A percentile compares a stretch with the other conserved stretches of the same genome.
These are phyloP conservation scores for Rhodotorula sp. DNA, from an alignment of 1,284 basidiomycete genomes.

Conservation along the genomic window DNA sequence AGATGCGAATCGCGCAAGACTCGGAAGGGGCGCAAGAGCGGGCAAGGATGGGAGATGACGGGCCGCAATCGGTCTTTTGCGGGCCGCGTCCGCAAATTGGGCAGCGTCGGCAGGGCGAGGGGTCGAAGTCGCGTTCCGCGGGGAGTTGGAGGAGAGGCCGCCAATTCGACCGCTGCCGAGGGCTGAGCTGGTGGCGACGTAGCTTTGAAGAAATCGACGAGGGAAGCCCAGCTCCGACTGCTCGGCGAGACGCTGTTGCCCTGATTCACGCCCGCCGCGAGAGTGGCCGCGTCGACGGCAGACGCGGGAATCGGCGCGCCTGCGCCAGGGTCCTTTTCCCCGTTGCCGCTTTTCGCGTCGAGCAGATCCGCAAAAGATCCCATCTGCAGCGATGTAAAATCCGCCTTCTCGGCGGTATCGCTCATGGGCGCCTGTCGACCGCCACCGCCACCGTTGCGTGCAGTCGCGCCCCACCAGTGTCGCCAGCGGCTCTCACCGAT, in stretches of 20 bases:
- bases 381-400: conserved; percentile 22
- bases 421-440: too few species aligned
- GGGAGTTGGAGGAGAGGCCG: not conserved
- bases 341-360: too few species aligned
- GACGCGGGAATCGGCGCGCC: not conserved
- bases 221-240: conserved; percentile 8
- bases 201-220: conserved; percentile 8
- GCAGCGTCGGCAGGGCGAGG: not conserved
- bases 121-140: not conserved
- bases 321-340: not conserved
- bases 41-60: not conserved
- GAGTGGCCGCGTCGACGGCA: not conserved
- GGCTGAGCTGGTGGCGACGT: not conserved
- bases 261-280: not conserved
- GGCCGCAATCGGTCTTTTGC: not conserved
- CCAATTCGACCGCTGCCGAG: too few species aligned
- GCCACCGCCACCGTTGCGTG: too few species aligned
- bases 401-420: not conserved
- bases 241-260: not conserved
- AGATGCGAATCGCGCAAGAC: not conserved
- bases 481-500: not conserved
- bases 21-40: not conserved
- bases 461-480: not conserved
- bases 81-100: not conserved
- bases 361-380: not conserved